Base-by-base conservation (phyloP, 306 rosid genomes). In the Vigna radiata region DNA sequence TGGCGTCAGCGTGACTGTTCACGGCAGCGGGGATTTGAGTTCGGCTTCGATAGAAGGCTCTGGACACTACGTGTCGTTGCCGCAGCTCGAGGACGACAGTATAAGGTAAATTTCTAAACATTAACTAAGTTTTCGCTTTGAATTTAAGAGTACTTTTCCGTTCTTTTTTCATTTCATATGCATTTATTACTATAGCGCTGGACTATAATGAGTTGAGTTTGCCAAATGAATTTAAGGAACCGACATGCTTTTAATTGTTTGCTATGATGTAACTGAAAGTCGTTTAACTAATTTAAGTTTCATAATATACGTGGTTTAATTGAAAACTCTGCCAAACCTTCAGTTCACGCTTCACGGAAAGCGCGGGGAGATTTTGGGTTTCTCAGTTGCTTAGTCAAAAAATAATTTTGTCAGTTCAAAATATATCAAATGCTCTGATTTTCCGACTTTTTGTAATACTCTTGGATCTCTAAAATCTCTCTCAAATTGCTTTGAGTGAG, bases 21-120 rank as follows among this genome's bases (percentile, higher is more conserved):
- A n/a, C n/a, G 70, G 73, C 1, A 85, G 88, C 16, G 88, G 75
- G 12, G 82, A 83, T 68, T 81, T 82, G 79, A 83, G 91, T 77
- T 63, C 88, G 2, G 86, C 80, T 11, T 81, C 87, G 13, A 61
- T 87, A 71, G 92, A 84, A 44, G 80, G 77, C 17, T 78, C 94
- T 14, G 77, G 86, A 36, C 88, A 81, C 71, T 88, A 85, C 65
- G 88, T 74, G 53, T 52, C 88, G 8, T 53, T 86, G 83, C 75
- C 85, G 19, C 90, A 83, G 61, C 70, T 79, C 46, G 88, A 85
- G 7, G 97, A 86, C n/a, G 89, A 83, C 69, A 82, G 83, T 12
- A 70, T 87, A 14, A 83, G 97, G 97, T 94, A 54, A 67, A 36
- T 70, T 72, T 48, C 71, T 62, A 17, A 70, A 21, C 7, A 3